phyloP scores from a whole-genome alignment of 2,329 filamentous ascomycete genomes.

The Knufia fluminis region DNA sequence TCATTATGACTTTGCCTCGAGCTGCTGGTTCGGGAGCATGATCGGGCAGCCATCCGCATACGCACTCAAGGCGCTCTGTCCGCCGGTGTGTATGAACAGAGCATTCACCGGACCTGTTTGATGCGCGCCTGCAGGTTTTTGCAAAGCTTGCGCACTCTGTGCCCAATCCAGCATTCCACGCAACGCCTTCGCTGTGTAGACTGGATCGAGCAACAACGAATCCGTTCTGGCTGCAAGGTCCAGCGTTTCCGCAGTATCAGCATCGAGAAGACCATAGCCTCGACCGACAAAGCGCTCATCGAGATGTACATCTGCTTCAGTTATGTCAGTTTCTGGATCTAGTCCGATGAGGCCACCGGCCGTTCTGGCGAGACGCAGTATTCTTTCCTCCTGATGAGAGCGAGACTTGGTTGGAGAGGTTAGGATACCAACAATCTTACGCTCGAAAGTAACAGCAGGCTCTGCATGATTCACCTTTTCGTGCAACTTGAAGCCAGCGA shows the following conservation, averaged over 20 bases:
- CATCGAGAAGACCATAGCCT: constrained; percentile 28
- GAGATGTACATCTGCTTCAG: constrained; percentile 25
- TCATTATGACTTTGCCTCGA: no score
- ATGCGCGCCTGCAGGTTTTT: constrained; percentile 13
- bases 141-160: constrained; percentile 23
- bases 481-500: constrained; percentile 29
- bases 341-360: constrained; percentile 24
- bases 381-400: constrained; percentile 25
- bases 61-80: constrained; percentile 28
- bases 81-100: constrained; percentile 32
- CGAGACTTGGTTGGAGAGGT: constrained; percentile 24
- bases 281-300: constrained; percentile 28
- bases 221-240: constrained; percentile 25
- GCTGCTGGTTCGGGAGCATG: no score
- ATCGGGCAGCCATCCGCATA: constrained; percentile 27
- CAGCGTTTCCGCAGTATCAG: constrained; percentile 21
- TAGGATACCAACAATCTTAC: constrained; percentile 27
- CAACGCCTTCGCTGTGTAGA: constrained; percentile 30
- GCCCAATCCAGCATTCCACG: constrained; percentile 20
- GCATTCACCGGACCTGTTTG: constrained; percentile 21
- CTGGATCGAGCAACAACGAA: constrained; percentile 27
- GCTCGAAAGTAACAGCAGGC: constrained; percentile 2
- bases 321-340: constrained; percentile 23
- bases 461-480: constrained; percentile 19
- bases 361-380: constrained; percentile 25